Base-by-base conservation (phyloP, 495 filamentous ascomycete species). In the Xylaria palmicola region DNA sequence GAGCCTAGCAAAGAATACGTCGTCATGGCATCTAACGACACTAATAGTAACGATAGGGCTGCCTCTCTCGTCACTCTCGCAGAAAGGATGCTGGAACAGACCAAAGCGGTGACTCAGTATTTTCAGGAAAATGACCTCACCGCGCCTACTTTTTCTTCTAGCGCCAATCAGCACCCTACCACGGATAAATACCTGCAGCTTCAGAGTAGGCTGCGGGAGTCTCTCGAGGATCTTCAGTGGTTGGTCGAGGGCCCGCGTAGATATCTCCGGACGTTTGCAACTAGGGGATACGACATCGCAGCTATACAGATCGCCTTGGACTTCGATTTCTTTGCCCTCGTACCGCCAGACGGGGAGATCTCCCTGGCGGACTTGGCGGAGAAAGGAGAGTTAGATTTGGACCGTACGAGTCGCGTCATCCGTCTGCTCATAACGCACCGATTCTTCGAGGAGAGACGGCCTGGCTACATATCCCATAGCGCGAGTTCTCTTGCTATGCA, bases 261-360 rank as follows among this genome's bases (percentile, higher is more conserved):
- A 7, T 59, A 20, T 12, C 19, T 67, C 9, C 53, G 59, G 3
- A 30, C 43, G 15, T 62, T 70, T 17, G 26, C 39, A 26, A 32
- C 17, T 12, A 19, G 6, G 17, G 26, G 44, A 19, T 65, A 73
- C 57, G 72, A 76, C 2, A 40, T 76, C 0, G 67, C 60, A 1
- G 69, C 71, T 13, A 45, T 65, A 22, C 72, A 75, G 51, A 40
- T 70, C 7, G 72, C 72, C 1, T 39, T 72, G 1, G 67, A 75
- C 2, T 68, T 68, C 27, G 48, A 56, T 5, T 75, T 72, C 56
- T 73, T 72, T 47, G 4, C 43, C 3, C 9, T 34, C 4, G 44
- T 36, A 6, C 32, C 32, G 32, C 6, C 32, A 6, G 32, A 36
- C 32, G n/a, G 52, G 17, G 40, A 36, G 0, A 68, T 71, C 9